Evolutionary conservation across 75 land plant genomes (phyloP), one percentile per base, ranked within the genome.

Genomic region (Selaginella tamariscina): DNA sequence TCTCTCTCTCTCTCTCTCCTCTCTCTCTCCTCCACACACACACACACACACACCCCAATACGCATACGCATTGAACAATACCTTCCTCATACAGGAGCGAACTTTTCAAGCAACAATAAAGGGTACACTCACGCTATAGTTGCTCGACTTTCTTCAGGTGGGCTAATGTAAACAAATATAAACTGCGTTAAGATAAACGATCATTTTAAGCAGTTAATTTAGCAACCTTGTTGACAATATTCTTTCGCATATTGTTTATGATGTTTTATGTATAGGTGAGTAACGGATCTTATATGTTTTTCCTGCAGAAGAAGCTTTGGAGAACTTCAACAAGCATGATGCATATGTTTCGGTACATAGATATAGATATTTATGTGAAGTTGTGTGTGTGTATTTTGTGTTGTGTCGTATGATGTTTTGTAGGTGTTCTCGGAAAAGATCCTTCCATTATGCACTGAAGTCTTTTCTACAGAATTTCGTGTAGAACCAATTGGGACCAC

Each of bases 111-210:
- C 27, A 73, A 57, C 39, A 73, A 69, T 55, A 64, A 66, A 30
- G 87, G 79, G 32, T 91, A 82, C 57, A 84, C 92, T 22, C 89
- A 91, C 81, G 92, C 66, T 1, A 68, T 81, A 21, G 78, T 86
- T 0, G 86, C 82, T 27, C 79, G 97, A n/a, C 77, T 91, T 74
- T 78, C 85, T 32, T 85, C 97, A 72, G 56, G 89, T 88, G 65
- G 68, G 85, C 49, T 56, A 49, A 23, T 74, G 18, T 66, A 26
- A 26, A 22, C 24, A 27, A 22, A 5, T 24, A 30, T 65, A 0
- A 28, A 68, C 26, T 33, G 32, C 55, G n/a, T n/a, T 27, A 0
- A 64, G 32, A 29, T 18, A 23, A 0, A 22, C 2, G 27, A 29
- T 1, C 24, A 54, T 32, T 26, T 31, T n/a, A 21, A 55, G 27